These are phyloP conservation scores for Alloascoidea hylecoeti DNA, from an alignment of 805 yeast genomes.

Conservation along the genomic window DNA sequence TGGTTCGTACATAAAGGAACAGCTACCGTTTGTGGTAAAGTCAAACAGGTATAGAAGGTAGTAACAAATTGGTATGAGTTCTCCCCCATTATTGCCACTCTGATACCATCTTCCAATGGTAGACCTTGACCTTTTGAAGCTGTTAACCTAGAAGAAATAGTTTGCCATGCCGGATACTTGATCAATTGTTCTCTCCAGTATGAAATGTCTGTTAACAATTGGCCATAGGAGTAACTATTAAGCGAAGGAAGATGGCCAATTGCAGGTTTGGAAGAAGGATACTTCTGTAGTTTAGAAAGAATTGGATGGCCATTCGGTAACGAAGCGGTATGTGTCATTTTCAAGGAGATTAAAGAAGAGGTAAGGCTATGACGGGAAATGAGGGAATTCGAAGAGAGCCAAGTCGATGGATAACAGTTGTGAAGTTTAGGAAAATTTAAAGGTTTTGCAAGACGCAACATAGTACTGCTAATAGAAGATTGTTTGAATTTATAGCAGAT, in stretches of 20 bases:
- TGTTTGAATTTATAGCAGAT: too few species aligned
- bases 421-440: too few species aligned
- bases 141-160: slow-evolving; percentile 5
- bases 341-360: too few species aligned
- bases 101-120: slow-evolving; percentile 6
- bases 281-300: slow-evolving; percentile 9
- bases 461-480: too few species aligned
- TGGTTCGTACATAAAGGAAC: slow-evolving; percentile 19
- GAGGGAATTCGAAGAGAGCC: too few species aligned
- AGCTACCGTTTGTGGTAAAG: slow-evolving; percentile 15
- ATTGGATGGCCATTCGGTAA: slow-evolving; percentile 11
- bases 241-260: slow-evolving; percentile 16
- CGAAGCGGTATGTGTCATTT: not conserved
- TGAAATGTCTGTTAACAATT: slow-evolving; percentile 12
- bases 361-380: too few species aligned
- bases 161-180: not conserved
- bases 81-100: slow-evolving; percentile 20
- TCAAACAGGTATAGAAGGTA: slow-evolving; percentile 13
- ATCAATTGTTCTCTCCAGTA: slow-evolving; percentile 10
- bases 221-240: slow-evolving; percentile 15
- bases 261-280: slow-evolving; percentile 13
- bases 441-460: too few species aligned
- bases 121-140: slow-evolving; percentile 1
- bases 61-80: slow-evolving; percentile 16
- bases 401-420: too few species aligned